Conservation (phyloP, 192 early-diverging fungal species). For the Gaertneriomyces sp. region DNA sequence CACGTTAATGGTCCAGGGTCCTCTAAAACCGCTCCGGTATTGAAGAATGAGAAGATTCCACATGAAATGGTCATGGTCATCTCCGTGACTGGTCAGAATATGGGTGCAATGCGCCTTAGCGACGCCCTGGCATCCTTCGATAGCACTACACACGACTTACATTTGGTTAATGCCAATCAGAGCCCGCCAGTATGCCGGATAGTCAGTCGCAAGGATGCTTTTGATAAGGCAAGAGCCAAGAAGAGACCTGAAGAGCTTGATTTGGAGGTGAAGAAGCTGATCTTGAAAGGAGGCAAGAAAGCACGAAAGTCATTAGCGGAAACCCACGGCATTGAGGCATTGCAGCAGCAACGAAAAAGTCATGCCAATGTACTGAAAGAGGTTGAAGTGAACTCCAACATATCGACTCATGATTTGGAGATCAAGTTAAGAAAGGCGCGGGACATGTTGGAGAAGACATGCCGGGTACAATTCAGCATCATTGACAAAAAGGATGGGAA, state of each 20-base stretch:
- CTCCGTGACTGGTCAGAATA: constrained; percentile 12
- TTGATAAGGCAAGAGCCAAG: neutral
- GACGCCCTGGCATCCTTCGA: constrained; percentile 13
- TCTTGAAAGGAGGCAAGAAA: neutral
- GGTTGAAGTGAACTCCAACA: constrained; percentile 19
- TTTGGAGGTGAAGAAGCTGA: constrained; percentile 2
- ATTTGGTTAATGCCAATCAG: neutral
- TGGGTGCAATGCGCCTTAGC: constrained; percentile 7
- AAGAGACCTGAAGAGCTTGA: constrained; percentile 1
- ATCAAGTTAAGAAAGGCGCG: constrained; percentile 20
- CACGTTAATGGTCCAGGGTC: too few species aligned
- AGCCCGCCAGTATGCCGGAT: constrained; percentile 23
- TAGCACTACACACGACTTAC: constrained; percentile 5
- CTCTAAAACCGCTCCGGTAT: neutral
- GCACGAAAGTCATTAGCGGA: neutral
- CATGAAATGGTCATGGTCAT: constrained; percentile 10
- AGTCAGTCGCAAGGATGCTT: neutral
- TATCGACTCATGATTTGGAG: constrained; percentile 19
- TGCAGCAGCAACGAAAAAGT: neutral
- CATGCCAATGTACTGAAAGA: constrained; percentile 10
- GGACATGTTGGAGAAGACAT: constrained; percentile 7
- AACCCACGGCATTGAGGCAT: neutral
- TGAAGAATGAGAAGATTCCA: constrained; percentile 5
- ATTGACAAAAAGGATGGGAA: constrained; percentile 8
- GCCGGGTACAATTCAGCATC: constrained; percentile 13